Percentiles rank a stretch among this genome's conserved stretches.
Evolutionary conservation across 306 rosid genomes (phyloP).

Genomic region (Hippophae rhamnoides): DNA sequence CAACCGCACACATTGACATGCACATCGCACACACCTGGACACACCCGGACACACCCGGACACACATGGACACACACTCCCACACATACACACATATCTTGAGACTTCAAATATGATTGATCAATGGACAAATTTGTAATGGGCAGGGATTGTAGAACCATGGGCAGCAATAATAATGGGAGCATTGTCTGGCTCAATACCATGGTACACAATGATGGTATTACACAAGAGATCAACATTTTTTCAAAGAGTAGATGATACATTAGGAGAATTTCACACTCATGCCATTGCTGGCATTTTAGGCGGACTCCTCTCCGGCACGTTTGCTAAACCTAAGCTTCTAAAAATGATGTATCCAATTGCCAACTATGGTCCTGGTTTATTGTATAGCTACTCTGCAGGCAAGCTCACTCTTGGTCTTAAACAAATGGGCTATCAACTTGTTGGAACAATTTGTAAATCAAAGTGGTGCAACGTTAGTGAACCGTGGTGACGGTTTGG

Average conservation of each 20-base stretch:
- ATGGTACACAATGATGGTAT: constrained; percentile 69
- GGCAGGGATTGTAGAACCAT: constrained; percentile 36
- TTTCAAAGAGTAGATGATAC: constrained; percentile 67
- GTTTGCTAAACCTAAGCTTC: constrained; percentile 43
- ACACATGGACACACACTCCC: too few relatives aligned
- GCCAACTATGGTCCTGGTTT: constrained; percentile 24
- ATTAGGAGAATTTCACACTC: constrained; percentile 67
- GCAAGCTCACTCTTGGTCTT: constrained; percentile 17
- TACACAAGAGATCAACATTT: constrained; percentile 38
- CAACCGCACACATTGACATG: too few relatives aligned
- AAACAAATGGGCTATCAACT: constrained; percentile 42
- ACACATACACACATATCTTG: too few relatives aligned
- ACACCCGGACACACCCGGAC: too few relatives aligned
- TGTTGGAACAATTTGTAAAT: constrained; percentile 48
- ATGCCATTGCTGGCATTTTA: constrained; percentile 54
- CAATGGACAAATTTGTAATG: background rate
- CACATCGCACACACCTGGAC: too few relatives aligned
- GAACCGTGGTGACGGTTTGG: too few relatives aligned
- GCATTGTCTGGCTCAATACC: constrained; percentile 32
- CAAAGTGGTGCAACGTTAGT: too few relatives aligned
- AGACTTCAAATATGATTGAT: too few relatives aligned
- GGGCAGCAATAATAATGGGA: constrained; percentile 40
- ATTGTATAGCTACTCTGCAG: constrained; percentile 11
- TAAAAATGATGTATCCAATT: constrained; percentile 27
- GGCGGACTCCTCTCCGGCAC: constrained; percentile 60